Evolutionary conservation across 129 eudicot genomes (phyloP), one percentile per base, ranked within the genome.

Genomic region (Glebionis coronaria): DNA sequence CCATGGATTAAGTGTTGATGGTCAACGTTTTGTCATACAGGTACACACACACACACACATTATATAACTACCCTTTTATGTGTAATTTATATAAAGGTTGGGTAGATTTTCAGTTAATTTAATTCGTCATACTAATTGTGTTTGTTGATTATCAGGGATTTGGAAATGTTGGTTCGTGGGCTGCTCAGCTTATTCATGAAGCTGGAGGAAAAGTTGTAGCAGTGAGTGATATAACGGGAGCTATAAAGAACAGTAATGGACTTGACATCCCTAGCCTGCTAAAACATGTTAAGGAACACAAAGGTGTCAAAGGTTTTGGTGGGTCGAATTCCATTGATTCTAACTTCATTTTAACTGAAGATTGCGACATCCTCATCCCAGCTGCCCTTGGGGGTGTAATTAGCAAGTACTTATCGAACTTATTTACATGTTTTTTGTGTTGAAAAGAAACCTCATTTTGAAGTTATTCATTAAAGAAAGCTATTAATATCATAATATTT

Each of bases 351-450:
- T 74, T 94, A 73, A 82, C 73, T 57, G 97, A 94, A 82, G 99
- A 94, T 35, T 94, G 99, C 68, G 99, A 94, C 54, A 79, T 94
- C 70, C 97, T 94, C 58, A 84, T 94, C 50, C 99, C 97, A 57
- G 99, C 97, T 44, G 99, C 99, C 44, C 97, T 94, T 27, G 99
- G 99, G 20, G 99, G 99, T 54, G 99, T 94, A 13, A 94, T 94
- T 52, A 94, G 85, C 73, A 85, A 81, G 95, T 28, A 14, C 53
- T 29, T 20, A 5, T 28, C 44, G 25, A 23, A 13, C 11, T 70
- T 42, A 0, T 6, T n/a, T n/a, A n/a, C n/a, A 1, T 18, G 18
- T 18, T 53, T 16, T 71, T 47, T 5, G 12, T n/a, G 15, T 13
- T 31, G 40, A 2, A 31, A 31, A 5, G 0, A 31, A 31, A 5